A percentile compares a stretch with the other conserved stretches of the same genome.
Conservation (phyloP, 2,329 filamentous ascomycete species). For the Pseudogymnoascus sp. region DNA sequence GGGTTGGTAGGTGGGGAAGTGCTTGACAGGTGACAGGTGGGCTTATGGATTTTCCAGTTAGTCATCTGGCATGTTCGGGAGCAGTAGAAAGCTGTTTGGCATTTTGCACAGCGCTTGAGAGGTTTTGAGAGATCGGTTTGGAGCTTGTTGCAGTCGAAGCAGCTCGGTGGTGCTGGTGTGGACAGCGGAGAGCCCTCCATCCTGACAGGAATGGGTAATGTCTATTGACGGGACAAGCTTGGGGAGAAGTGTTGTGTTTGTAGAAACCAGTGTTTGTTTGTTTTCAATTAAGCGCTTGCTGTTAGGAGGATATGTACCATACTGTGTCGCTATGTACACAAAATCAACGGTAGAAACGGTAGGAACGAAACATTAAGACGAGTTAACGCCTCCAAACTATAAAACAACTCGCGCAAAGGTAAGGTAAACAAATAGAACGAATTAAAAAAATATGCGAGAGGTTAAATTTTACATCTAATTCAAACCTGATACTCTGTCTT, state of each 20-base stretch:
- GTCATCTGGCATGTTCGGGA: constrained; percentile 21
- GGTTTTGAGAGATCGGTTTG: not conserved
- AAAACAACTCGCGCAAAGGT: no score
- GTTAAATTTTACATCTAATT: not conserved
- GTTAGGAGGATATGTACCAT: not conserved
- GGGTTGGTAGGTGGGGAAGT: not conserved
- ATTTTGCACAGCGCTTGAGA: constrained; percentile 19
- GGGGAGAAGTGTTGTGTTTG: not conserved
- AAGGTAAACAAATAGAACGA: not conserved
- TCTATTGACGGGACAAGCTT: not conserved
- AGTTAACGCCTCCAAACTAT: not conserved
- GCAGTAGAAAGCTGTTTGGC: constrained; percentile 21
- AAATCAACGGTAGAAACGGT: not conserved
- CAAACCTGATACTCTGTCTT: not conserved
- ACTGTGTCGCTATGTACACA: not conserved
- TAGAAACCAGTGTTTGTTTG: not conserved
- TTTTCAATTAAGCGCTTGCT: not conserved
- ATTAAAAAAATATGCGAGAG: no score
- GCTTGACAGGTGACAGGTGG: constrained; percentile 23
- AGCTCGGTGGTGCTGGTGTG: not conserved
- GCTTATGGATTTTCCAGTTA: constrained; percentile 23
- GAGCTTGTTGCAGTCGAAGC: not conserved
- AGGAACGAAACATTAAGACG: not conserved
- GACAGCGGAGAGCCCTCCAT: not conserved
- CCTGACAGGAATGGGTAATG: not conserved